phyloP scores from a whole-genome alignment of 768 basidiomycete genomes.

The Hemileccinum impolitum region DNA sequence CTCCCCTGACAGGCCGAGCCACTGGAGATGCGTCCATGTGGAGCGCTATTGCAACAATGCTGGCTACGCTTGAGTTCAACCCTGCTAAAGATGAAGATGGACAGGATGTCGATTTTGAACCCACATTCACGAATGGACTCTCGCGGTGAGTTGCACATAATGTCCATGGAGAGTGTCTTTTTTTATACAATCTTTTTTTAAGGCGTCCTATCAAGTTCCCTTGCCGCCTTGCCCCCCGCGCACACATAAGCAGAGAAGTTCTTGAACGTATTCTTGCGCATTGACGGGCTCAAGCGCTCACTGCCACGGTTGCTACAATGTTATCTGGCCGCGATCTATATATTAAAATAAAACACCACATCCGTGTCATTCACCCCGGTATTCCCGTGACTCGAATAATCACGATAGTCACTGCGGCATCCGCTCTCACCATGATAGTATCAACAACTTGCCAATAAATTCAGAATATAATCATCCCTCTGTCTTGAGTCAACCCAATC shows the following conservation, averaged over 20 bases:
- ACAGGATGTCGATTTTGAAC: not conserved
- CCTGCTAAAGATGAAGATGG: constrained; percentile 1
- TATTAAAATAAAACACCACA: too few relatives aligned
- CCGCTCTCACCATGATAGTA: too few relatives aligned
- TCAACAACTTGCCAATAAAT: too few relatives aligned
- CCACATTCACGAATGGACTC: constrained; percentile 3
- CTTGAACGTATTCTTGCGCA: not conserved
- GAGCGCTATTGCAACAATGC: constrained; percentile 7
- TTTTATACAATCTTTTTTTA: not conserved
- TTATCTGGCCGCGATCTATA: too few relatives aligned
- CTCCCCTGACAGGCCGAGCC: constrained; percentile 1
- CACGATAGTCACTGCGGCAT: too few relatives aligned
- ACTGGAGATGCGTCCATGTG: constrained; percentile 6
- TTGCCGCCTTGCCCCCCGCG: constrained; percentile 7
- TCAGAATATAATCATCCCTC: too few relatives aligned
- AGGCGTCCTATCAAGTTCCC: constrained; percentile 7
- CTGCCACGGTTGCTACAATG: too few relatives aligned
- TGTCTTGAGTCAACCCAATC: too few relatives aligned
- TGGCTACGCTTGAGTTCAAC: constrained; percentile 1
- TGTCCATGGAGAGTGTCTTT: too few relatives aligned
- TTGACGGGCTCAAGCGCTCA: too few relatives aligned
- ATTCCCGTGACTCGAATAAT: too few relatives aligned
- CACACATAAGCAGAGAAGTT: not conserved
- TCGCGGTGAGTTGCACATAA: not conserved
- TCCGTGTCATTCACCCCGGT: too few relatives aligned